Evolutionary conservation across 345 rosid species (phyloP), one percentile per base, ranked within the genome.

Genomic region (Acer campestre): DNA sequence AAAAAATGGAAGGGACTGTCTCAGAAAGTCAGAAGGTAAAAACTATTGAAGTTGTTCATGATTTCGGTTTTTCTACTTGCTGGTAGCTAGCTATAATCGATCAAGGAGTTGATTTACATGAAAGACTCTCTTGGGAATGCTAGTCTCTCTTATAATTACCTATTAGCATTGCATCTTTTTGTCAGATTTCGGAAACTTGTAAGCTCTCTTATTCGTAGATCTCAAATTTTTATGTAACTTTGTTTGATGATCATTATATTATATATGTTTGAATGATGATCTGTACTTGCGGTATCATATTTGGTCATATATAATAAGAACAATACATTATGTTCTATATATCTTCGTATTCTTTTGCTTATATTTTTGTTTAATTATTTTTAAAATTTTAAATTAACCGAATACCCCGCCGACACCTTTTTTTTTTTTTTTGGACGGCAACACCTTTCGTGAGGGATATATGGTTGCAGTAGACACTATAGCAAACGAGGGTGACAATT

Each of bases 121-220:
- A 16, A 17, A 40, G 76, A 49, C 61, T 65, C 62, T 29, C 70
- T 23, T 55, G 71, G 71, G 78, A 14, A 38, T 31, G 53, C 44
- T 16, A 53, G 63, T 66, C 20, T 31, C 42, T 58, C 20, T 18
- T 58, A 7, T n/a, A 35, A 35, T 4, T 59, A 59, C 10, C 23
- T n/a, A 20, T 59, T 59, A 59, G 22, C 25, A 59, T 16, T 16
- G 18, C 51, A 70, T 53, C n/a, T 66, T 53, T 62, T 74, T 29
- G n/a, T 75, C 70, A 27, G n/a, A 16, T 27, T 64, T 73, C 66
- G 25, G 72, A 17, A 53, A 66, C 42, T 75, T 67, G 78, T 75
- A 67, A 75, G 55, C 55, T 40, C 72, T 56, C 65, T 38, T 75
- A 42, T 42, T 7, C 65, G 27, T 66, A 29, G 62, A 35, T 53